Conservation (phyloP, 371 early-diverging fungal genomes). For the Thermomucor indicae-seudaticae region DNA sequence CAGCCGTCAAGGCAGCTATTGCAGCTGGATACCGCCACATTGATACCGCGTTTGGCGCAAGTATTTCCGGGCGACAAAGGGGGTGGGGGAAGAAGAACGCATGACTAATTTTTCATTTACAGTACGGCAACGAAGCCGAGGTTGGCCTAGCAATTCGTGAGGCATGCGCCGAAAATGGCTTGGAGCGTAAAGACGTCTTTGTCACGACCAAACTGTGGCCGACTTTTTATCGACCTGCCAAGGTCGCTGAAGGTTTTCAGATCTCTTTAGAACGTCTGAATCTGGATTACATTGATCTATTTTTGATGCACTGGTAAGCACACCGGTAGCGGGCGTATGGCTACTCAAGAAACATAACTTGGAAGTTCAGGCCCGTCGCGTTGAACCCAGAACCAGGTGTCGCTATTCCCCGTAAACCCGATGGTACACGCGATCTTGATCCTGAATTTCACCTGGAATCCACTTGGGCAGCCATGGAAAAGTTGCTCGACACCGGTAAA, state of each 20-base stretch:
- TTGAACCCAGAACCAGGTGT: slow-evolving; percentile 30
- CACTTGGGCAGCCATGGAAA: slow-evolving; percentile 59
- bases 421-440: slow-evolving; percentile 37
- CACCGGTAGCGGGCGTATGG: neutral
- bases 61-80: neutral
- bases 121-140: slow-evolving; percentile 68
- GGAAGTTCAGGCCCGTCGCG: slow-evolving; percentile 24
- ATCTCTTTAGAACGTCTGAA: slow-evolving; percentile 49
- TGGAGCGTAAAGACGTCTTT: slow-evolving; percentile 71
- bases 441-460: slow-evolving; percentile 21
- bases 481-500: slow-evolving; percentile 57
- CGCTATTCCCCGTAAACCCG: slow-evolving; percentile 22
- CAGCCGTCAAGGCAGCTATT: slow-evolving; percentile 36
- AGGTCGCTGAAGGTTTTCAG: slow-evolving; percentile 45
- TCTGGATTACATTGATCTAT: slow-evolving; percentile 71
- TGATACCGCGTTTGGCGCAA: slow-evolving; percentile 53
- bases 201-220: slow-evolving; percentile 89
- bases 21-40: slow-evolving; percentile 45
- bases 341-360: neutral
- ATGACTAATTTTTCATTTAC: neutral
- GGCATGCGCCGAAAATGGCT: slow-evolving; percentile 42
- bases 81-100: neutral
- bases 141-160: slow-evolving; percentile 62
- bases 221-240: slow-evolving; percentile 40
- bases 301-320: slow-evolving; percentile 52